Conservation (phyloP, 2,329 filamentous ascomycete species). For the Ascochyta fabae region DNA sequence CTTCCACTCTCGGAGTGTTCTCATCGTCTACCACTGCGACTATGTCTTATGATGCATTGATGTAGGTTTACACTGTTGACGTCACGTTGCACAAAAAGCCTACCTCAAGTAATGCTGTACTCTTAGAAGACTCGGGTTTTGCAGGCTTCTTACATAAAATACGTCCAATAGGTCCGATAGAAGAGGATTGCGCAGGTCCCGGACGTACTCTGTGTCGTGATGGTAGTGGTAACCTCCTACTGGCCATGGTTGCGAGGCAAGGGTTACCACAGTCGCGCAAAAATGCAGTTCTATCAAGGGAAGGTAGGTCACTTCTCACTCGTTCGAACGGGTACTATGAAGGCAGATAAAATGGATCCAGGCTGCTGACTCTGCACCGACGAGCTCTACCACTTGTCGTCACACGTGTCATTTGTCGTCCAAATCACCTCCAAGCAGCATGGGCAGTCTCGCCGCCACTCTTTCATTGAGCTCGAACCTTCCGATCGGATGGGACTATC, state of each 20-base stretch:
- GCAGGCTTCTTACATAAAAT: no score
- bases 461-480: background rate
- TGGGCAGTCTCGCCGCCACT: constrained; percentile 1
- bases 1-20: background rate
- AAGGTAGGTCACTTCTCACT: background rate
- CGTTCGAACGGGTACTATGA: background rate
- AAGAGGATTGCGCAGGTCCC: background rate
- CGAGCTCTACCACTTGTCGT: background rate
- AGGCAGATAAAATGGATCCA: background rate
- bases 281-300: constrained; percentile 14
- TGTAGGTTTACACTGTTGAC: background rate
- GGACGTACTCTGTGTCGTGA: background rate
- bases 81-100: background rate
- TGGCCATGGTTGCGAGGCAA: constrained; percentile 13
- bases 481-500: constrained; percentile 3
- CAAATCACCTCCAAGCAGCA: background rate
- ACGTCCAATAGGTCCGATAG: background rate
- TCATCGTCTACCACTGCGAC: background rate
- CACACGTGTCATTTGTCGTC: background rate
- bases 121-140: background rate
- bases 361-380: background rate
- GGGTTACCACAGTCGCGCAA: constrained; percentile 10
- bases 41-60: constrained; percentile 7
- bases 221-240: background rate
- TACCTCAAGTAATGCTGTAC: background rate